A percentile compares a stretch with the other conserved stretches of the same genome.
phyloP scores from a whole-genome alignment of 2,329 filamentous ascomycete species.

The Zasmidium angulare region DNA sequence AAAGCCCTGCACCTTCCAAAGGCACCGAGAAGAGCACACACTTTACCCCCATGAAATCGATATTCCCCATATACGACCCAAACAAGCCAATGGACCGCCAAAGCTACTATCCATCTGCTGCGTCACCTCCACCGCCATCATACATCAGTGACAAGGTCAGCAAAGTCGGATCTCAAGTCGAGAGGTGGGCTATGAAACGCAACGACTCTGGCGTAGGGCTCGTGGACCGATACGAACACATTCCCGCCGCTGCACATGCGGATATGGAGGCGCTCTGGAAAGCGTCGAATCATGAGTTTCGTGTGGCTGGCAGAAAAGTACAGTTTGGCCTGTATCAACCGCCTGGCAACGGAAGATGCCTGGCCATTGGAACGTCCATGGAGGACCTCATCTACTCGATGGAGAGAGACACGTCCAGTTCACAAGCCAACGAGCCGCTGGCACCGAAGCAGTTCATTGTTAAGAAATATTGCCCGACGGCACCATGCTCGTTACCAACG shows the following conservation, averaged over 20 bases:
- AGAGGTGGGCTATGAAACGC: conserved; percentile 19
- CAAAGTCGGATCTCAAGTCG: conserved; percentile 47
- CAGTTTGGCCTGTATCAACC: conserved; percentile 29
- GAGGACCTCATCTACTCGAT: conserved; percentile 29
- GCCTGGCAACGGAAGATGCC: conserved; percentile 13
- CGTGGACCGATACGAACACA: conserved; percentile 32
- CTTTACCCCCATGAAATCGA: conserved; percentile 60
- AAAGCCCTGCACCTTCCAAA: conserved; percentile 2
- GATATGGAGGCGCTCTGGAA: conserved; percentile 32
- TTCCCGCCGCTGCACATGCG: conserved; percentile 26
- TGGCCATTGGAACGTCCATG: conserved; percentile 25
- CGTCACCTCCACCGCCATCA: conserved; percentile 62
- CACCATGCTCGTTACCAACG: conserved; percentile 21
- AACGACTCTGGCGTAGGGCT: conserved; percentile 31
- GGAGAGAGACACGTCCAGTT: conserved; percentile 14
- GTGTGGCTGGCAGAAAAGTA: conserved; percentile 28
- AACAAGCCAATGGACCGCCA: conserved; percentile 66
- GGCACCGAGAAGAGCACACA: conserved; percentile 16
- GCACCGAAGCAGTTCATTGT: conserved; percentile 24
- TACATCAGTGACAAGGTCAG: conserved; percentile 59
- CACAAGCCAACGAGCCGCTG: background rate
- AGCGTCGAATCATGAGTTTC: conserved; percentile 24
- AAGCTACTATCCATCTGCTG: conserved; percentile 64
- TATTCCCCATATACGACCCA: conserved; percentile 74
- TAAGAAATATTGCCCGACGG: conserved; percentile 25